Base-by-base conservation (phyloP, 768 basidiomycete species). In the Lanmaoa rubissima region DNA sequence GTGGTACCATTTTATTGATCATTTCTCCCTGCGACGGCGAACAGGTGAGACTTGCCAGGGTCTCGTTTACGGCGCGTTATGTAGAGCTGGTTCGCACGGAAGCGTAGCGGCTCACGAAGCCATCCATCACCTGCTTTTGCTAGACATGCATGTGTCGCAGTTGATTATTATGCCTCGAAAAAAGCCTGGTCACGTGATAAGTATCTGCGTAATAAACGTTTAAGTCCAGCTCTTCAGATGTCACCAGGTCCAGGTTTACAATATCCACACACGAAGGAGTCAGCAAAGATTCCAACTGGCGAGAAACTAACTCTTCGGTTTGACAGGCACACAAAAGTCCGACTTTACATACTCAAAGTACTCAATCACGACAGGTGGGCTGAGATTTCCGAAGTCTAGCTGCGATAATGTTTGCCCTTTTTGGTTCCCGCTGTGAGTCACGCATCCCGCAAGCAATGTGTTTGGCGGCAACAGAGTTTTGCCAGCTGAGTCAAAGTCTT, bases 41-140 rank as follows among this genome's bases (percentile, higher is more conserved):
- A 50, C 53, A 67, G 66, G 51, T 59, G 53, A 56, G 13, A 16
- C 54, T 67, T 17, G 57, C 47, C 44, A 63, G 55, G 47, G 31
- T 59, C 19, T 39, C 55, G 17, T 68, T 63, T 31, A 54, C 63
- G 24, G 45, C 61, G 32, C 66, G 66, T 28, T 65, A 60, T 43
- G 48, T 65, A 16, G 65, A 68, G 24, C 31, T 67, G 31, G 56
- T n/a, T 34, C 65, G 52, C 44, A 40, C 50, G 32, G 19, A 42
- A 7, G 52, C 14, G 31, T 62, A 55, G n/a, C 10, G 7, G 26
- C 7, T 16, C 24, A 13, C 12, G n/a, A 39, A 28, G 3, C 14
- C 11, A 11, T 34, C 14, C 21, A 31, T 24, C 48, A 28, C 21
- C 38, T 53, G 16, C 8, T 19, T 24, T 24, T 2, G 32, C 12